Base-by-base conservation (phyloP, 495 filamentous ascomycete genomes). In the Podospora anserina region DNA sequence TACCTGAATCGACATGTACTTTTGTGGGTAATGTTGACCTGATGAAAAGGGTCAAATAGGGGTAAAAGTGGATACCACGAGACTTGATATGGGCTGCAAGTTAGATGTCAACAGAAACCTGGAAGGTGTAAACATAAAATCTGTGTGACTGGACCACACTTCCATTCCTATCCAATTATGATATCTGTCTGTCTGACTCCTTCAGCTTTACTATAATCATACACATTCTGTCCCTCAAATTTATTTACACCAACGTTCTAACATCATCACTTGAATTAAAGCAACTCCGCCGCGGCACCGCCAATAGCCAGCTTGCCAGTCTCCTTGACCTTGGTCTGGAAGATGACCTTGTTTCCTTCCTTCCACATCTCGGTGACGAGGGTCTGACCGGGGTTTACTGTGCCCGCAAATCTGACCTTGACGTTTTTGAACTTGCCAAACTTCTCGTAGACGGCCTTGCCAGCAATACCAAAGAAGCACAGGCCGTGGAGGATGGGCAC, bases 341-440 rank as follows among this genome's bases (percentile, higher is more conserved):
- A 99, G 61, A 97, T 79, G 28, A 99, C 89, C 75, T 87, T 90
- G 69, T 86, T 86, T n/a, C 88, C 91, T 76, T 94, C 93, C 86
- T 93, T 97, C 95, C 95, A 99, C 92, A 97, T 96, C 88, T 98
- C 95, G 34, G 94, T 98, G 74, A 88, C 87, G 49, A 99, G 86
- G 63, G 92, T 98, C 87, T 99, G 92, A 5, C 95, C 96, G 1
- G 95, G 96, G 27, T 94, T 72, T 2, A 99, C 95, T 15, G 92
- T 90, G 55, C 95, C 96, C 5, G 93, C 94, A 81, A 99, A 99
- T 69, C 95, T 82, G 5, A 97, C 95, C 87, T 99, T 99, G 78
- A 98, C 87, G 81, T 95, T 98, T 84, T 90, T 92, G 82, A 90
- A 96, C 66, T 85, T 79, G 23, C 95, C 95, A 78, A 88, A 98